Evolutionary conservation across 805 yeast genomes (phyloP).

Genomic region (Wickerhamiella lipophila): DNA sequence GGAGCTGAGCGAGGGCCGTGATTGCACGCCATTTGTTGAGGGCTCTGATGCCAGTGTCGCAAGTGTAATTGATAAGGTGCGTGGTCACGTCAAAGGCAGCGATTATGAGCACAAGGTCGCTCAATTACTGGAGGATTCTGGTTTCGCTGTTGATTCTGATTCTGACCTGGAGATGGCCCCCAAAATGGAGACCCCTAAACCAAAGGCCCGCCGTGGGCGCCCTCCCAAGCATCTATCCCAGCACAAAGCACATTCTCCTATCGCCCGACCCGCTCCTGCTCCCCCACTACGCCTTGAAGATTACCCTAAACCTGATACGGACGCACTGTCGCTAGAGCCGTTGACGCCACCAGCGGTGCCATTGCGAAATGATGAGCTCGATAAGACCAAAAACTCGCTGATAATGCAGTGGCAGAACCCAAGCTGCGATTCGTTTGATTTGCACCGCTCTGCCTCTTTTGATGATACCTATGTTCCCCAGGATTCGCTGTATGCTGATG

Average conservation of each 20-base stretch:
- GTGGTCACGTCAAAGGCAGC: background rate
- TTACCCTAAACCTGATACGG: background rate
- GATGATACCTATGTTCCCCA: slow-evolving; percentile 6
- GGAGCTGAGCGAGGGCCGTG: slow-evolving; percentile 9
- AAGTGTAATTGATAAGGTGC: slow-evolving; percentile 1
- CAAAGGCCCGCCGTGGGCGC: slow-evolving; percentile 5
- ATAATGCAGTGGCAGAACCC: slow-evolving; percentile 10
- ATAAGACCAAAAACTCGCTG: slow-evolving; percentile 9
- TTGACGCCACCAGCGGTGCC: slow-evolving; percentile 6
- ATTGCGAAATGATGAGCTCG: slow-evolving; percentile 5
- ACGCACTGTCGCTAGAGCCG: slow-evolving; percentile 1
- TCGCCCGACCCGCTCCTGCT: background rate
- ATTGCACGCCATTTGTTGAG: slow-evolving; percentile 2
- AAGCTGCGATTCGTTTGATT: background rate
- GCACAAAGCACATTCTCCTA: background rate
- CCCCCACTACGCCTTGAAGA: background rate
- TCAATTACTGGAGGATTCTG: slow-evolving; percentile 6
- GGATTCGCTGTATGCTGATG: slow-evolving; percentile 9
- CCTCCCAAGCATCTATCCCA: slow-evolving; percentile 4
- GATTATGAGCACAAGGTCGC: slow-evolving; percentile 2
- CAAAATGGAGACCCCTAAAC: background rate
- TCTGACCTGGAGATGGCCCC: background rate
- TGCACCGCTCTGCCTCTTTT: background rate
- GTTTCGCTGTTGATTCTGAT: background rate
- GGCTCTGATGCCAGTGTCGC: slow-evolving; percentile 2